Base-by-base conservation (phyloP, 306 rosid species). In the Citrullus colocynthis region DNA sequence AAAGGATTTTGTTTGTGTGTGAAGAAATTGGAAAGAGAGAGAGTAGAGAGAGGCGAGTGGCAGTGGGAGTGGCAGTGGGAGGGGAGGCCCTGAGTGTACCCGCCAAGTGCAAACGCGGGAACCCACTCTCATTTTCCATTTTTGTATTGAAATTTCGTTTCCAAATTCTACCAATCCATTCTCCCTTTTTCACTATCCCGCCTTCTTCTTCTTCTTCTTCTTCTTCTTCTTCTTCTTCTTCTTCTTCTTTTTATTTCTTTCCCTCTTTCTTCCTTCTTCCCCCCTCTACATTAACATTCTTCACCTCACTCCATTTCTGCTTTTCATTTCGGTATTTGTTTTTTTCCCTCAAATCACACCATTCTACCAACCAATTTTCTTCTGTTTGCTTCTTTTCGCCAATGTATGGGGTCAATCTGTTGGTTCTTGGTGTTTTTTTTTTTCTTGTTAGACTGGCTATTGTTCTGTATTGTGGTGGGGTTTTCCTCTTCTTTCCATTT, bases 61-160 rank as follows among this genome's bases (percentile, higher is more conserved):
- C 1, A 24, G 28, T 24, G 28, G 28, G 28, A 24, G 28, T 24
- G 28, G 28, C 28, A 24, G 28, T 24, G 28, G 28, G 28, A 24
- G 28, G 28, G 28, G 28, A 24, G 28, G 28, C 28, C 28, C 28
- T 24, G 28, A 24, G 28, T 24, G 28, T 24, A 73, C 77, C 77
- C 77, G 77, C 77, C 77, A 73, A 73, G 28, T 73, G 77, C 77
- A 14, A 32, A 51, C 62, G 77, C 77, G 77, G 77, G 77, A 73
- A 73, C 14, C 60, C 30, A 32, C 37, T 21, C 7, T 32, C 30
- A 30, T 42, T 4, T 39, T 2, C 74, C 45, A 3, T 64, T 65
- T 67, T 42, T 42, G 4, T 51, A 30, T 14, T 71, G n/a, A 71
- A 73, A 73, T 6, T 73, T 73, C 28, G 70, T 63, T 49, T 44